These are phyloP conservation scores for Clarireedia hainanense DNA, from an alignment of 2,329 filamentous ascomycete species.

Conservation along the genomic window DNA sequence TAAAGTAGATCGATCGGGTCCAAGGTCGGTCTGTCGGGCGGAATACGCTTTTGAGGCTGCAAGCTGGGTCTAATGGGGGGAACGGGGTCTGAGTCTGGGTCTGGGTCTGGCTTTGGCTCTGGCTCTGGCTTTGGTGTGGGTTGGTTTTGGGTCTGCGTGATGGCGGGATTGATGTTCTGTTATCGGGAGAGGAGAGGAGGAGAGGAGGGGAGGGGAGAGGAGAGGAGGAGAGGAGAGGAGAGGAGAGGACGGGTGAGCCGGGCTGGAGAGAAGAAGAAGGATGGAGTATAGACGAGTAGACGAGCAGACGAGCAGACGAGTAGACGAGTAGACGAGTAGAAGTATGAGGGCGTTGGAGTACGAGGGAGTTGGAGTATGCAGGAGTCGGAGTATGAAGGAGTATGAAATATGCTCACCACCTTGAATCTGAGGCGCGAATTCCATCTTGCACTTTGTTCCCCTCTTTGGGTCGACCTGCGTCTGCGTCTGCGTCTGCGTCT, in stretches of 20 bases:
- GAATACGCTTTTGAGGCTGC: neutral
- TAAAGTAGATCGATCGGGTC: neutral
- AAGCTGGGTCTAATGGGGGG: neutral
- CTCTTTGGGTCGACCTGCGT: no score
- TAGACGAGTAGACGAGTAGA: no score
- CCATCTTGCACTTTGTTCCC: no score
- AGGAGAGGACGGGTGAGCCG: neutral
- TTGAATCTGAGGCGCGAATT: no score
- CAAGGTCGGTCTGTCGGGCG: neutral
- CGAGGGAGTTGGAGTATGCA: no score
- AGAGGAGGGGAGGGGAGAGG: neutral
- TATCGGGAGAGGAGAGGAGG: neutral
- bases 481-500: no score
- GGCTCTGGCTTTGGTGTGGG: neutral
- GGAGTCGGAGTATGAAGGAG: no score
- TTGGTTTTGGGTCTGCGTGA: neutral
- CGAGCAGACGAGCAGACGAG: neutral
- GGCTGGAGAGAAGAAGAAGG: neutral
- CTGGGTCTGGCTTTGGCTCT: neutral
- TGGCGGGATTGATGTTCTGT: neutral
- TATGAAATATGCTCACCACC: no score
- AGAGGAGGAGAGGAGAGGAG: neutral
- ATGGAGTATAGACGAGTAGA: neutral
- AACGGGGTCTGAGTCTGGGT: neutral
- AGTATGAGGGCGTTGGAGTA: no score